phyloP scores from a whole-genome alignment of 73 alveolate genomes.

The Paramecium caudatum region DNA sequence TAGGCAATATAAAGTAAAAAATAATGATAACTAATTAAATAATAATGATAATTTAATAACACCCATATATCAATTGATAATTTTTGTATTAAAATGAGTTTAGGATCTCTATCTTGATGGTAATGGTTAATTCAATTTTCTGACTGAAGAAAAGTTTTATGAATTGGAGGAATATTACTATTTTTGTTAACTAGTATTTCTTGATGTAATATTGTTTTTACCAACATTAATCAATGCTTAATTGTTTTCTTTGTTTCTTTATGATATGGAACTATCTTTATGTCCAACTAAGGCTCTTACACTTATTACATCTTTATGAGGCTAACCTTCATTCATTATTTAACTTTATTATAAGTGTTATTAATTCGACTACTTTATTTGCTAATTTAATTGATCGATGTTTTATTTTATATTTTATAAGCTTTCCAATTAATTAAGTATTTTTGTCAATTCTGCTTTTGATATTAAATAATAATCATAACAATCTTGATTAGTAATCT shows the following conservation, averaged over 20 bases:
- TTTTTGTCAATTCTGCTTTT: neutral
- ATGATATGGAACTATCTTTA: neutral
- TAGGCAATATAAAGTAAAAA: neutral
- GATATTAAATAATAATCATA: slow-evolving; percentile 26
- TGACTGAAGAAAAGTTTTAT: slow-evolving; percentile 12
- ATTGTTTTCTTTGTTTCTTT: neutral
- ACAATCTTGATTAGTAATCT: neutral
- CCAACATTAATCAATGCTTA: neutral
- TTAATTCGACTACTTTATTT: neutral
- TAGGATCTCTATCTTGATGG: slow-evolving; percentile 38
- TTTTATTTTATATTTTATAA: neutral
- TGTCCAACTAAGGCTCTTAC: slow-evolving; percentile 50
- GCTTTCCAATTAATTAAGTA: neutral
- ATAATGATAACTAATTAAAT: too few species aligned
- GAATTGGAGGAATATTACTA: neutral
- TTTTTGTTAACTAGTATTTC: neutral
- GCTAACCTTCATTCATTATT: slow-evolving; percentile 28
- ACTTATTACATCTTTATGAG: slow-evolving; percentile 37
- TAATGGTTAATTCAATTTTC: slow-evolving; percentile 25
- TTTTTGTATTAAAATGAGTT: slow-evolving; percentile 4
- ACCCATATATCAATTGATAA: neutral
- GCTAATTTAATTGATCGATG: neutral
- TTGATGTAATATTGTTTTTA: too few species aligned
- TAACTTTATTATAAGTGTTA: slow-evolving; percentile 5
- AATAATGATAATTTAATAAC: too few species aligned